Evolutionary conservation across 108 stramenopile genomes (phyloP).

Genomic region (Hondaea fermentalgiana): DNA sequence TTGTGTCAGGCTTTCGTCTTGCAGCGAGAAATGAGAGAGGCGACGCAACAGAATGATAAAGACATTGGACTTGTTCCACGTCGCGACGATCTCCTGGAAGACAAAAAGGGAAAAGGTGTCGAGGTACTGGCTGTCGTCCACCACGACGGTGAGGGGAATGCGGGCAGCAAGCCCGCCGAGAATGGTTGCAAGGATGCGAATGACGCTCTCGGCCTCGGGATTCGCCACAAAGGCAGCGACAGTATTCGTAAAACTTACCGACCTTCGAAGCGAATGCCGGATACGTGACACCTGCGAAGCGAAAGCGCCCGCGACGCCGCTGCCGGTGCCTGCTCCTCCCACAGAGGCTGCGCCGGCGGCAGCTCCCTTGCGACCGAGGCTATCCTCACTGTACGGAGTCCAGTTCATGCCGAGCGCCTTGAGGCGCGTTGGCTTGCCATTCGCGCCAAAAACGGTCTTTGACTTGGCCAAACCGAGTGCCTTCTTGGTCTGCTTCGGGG

Average conservation of each 20-base stretch:
- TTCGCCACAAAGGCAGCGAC: background rate
- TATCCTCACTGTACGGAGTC: background rate
- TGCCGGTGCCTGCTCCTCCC: no score
- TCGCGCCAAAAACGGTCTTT: background rate
- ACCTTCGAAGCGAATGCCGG: background rate
- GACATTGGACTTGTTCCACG: background rate
- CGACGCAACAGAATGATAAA: background rate
- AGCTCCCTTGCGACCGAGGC: no score
- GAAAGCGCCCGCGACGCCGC: no score
- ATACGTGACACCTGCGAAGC: no score
- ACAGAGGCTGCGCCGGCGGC: no score
- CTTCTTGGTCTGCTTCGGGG: background rate
- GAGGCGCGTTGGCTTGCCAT: background rate
- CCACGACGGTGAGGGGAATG: background rate
- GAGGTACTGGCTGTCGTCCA: constrained; percentile 2
- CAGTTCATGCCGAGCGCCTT: background rate
- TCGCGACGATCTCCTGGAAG: background rate
- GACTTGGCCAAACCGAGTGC: background rate
- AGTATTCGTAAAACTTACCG: background rate
- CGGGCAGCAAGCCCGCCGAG: background rate
- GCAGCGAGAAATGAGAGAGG: background rate
- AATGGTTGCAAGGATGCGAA: background rate
- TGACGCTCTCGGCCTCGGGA: background rate
- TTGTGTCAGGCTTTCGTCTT: background rate
- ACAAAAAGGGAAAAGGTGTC: background rate